A percentile compares a stretch with the other conserved stretches of the same genome.
phyloP scores from a whole-genome alignment of 805 yeast species.

The Yarrowia deformans region DNA sequence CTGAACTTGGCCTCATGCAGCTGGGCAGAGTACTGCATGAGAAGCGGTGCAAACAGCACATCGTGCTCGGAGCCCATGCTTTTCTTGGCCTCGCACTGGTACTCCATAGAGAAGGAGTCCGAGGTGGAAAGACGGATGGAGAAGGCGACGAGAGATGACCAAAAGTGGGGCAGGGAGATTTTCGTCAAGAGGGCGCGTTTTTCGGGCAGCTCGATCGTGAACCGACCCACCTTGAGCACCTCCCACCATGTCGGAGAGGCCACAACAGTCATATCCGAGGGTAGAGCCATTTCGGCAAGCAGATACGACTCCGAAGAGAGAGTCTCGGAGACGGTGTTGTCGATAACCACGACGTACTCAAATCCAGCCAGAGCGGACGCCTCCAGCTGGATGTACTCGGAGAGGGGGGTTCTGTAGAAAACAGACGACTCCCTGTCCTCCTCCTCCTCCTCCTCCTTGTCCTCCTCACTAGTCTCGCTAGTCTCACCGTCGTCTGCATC shows the following conservation, averaged over 20 bases:
- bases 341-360: slow-evolving; percentile 26
- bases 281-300: slow-evolving; percentile 9
- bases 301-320: slow-evolving; percentile 13
- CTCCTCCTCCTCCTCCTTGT: too few species aligned
- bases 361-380: neutral
- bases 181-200: slow-evolving; percentile 17
- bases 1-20: slow-evolving; percentile 31
- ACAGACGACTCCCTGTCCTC: too few species aligned
- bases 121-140: slow-evolving; percentile 25
- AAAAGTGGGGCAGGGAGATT: slow-evolving; percentile 23
- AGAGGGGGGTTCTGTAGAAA: neutral
- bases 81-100: slow-evolving; percentile 37
- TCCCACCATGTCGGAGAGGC: slow-evolving; percentile 13
- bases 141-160: slow-evolving; percentile 35
- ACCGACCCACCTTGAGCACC: slow-evolving; percentile 19
- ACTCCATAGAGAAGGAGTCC: slow-evolving; percentile 38
- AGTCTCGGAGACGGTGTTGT: slow-evolving; percentile 1
- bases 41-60: slow-evolving; percentile 31
- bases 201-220: slow-evolving; percentile 16
- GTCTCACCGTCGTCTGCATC: neutral
- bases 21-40: slow-evolving; percentile 32
- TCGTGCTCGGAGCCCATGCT: slow-evolving; percentile 36
- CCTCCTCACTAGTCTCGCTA: neutral
- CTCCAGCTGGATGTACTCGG: slow-evolving; percentile 5
- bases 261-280: slow-evolving; percentile 2